Percentiles rank a stretch among this genome's conserved stretches.
phyloP scores from a whole-genome alignment of 225 moss, liverwort and hornwort genomes.

The Antitrichia curtipendula region DNA sequence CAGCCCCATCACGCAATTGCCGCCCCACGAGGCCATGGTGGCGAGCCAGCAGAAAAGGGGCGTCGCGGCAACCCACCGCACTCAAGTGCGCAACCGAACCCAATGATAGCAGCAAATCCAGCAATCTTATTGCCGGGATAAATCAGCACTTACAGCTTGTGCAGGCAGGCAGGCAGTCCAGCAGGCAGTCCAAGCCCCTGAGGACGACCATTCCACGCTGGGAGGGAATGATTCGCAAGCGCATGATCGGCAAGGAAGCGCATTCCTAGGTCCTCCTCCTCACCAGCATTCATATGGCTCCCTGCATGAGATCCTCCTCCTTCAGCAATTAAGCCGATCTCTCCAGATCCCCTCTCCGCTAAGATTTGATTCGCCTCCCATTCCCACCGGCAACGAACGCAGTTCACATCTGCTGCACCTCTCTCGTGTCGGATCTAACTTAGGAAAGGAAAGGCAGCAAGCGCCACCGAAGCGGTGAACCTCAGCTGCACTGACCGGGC shows the following conservation, averaged over 20 bases:
- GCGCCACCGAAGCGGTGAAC: not conserved
- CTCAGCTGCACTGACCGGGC: not conserved
- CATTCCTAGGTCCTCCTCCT: not conserved
- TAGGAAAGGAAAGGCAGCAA: not conserved
- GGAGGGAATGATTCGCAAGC: not conserved
- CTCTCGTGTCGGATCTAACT: not conserved
- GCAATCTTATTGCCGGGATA: not conserved
- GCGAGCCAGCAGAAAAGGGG: not conserved
- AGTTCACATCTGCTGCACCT: not conserved
- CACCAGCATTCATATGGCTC: too few species aligned
- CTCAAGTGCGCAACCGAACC: not conserved
- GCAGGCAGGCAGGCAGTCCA: not conserved
- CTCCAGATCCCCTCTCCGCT: not conserved
- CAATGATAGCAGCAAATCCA: not conserved
- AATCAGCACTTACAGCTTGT: not conserved
- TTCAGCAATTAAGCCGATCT: not conserved
- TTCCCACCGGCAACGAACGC: not conserved
- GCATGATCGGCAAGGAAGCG: not conserved
- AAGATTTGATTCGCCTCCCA: not conserved
- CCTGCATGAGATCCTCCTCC: not conserved
- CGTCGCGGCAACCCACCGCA: not conserved
- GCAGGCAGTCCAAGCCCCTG: not conserved
- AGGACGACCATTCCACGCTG: not conserved
- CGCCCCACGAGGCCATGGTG: not conserved
- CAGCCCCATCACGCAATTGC: not conserved